Percentiles rank a stretch among this genome's conserved stretches.
Conservation (phyloP, 805 yeast species). For the Lachancea nothofagi region DNA sequence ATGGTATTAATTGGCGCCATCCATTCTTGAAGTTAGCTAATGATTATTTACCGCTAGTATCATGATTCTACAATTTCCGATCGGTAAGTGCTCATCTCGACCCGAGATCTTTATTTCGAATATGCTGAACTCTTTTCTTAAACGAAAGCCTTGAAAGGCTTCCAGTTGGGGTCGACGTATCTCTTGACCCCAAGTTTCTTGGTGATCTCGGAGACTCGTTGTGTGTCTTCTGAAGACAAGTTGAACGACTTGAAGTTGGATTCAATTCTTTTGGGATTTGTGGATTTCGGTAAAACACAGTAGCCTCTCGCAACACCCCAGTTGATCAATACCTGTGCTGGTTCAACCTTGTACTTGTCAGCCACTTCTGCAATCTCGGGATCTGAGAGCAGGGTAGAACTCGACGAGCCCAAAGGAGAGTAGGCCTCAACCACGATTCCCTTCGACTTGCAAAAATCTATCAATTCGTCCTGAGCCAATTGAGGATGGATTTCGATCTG, state of each 20-base stretch:
- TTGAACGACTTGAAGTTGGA: constrained; percentile 32
- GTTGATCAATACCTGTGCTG: constrained; percentile 50
- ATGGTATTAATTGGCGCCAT: too few species aligned
- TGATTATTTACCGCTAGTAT: too few species aligned
- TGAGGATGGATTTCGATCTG: constrained; percentile 77
- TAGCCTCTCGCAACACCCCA: constrained; percentile 57
- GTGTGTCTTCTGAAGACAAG: constrained; percentile 35
- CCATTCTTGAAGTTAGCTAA: too few species aligned
- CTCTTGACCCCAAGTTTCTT: constrained; percentile 30
- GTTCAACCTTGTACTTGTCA: constrained; percentile 34
- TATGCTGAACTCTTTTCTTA: neutral
- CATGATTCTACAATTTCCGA: neutral
- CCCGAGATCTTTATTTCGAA: too few species aligned
- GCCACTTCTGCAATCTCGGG: constrained; percentile 41
- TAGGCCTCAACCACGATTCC: constrained; percentile 65
- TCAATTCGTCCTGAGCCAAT: constrained; percentile 57
- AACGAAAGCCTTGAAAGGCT: constrained; percentile 15
- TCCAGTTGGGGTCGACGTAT: constrained; percentile 25
- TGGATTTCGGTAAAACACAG: constrained; percentile 49
- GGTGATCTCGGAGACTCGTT: constrained; percentile 24
- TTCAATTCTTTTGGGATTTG: constrained; percentile 40
- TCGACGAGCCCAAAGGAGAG: constrained; percentile 65
- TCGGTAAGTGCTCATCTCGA: neutral
- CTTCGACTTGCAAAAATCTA: constrained; percentile 46
- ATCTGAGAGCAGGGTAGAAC: constrained; percentile 47